Evolutionary conservation across 129 eudicot species (phyloP).

Genomic region (Logfia minima): DNA sequence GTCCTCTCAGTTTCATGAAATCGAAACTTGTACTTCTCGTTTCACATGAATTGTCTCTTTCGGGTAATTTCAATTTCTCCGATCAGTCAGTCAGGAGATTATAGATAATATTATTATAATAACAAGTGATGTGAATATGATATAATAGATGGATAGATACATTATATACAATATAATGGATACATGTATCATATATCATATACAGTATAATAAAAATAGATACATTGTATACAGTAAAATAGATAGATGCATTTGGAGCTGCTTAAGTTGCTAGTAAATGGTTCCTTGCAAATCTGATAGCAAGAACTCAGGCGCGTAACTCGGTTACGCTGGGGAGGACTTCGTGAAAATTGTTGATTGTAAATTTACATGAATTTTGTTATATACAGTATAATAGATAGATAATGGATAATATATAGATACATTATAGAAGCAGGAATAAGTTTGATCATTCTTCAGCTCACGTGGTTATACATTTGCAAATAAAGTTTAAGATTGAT

Average conservation of each 20-base stretch:
- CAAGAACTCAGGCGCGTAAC: no score
- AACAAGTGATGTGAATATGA: not conserved
- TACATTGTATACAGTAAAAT: no score
- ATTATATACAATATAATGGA: no score
- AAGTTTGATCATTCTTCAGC: conserved; percentile 1
- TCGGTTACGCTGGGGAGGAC: not conserved
- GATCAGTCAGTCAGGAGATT: not conserved
- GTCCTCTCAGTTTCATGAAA: conserved; percentile 86
- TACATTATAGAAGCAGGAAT: not conserved
- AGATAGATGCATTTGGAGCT: not conserved
- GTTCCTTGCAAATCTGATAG: no score
- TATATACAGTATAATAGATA: not conserved
- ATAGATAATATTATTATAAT: not conserved
- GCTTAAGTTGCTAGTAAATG: not conserved
- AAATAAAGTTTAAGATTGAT: not conserved
- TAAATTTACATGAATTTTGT: not conserved
- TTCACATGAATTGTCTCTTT: conserved; percentile 96
- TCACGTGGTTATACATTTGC: not conserved
- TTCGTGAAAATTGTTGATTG: no score
- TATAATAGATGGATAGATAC: no score
- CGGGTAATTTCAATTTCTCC: conserved; percentile 47
- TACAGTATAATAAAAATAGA: no score
- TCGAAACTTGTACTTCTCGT: conserved; percentile 87
- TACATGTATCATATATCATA: no score
- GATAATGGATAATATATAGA: no score